Base-by-base conservation (phyloP, 352 stramenopile genomes). In the Globisporangium splendens region DNA sequence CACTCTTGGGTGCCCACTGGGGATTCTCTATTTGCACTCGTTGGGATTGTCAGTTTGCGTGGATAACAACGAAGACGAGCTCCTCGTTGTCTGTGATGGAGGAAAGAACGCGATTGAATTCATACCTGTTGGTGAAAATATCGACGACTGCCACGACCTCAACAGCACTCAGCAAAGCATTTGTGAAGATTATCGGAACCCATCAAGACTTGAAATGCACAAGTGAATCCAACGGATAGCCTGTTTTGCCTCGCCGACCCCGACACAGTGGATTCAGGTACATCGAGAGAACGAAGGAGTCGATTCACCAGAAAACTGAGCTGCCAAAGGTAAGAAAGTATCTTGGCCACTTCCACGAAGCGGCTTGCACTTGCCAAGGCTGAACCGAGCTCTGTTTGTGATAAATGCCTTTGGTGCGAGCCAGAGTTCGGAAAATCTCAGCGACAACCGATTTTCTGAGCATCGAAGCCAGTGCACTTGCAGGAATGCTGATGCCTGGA, bases 101-200 rank as follows among this genome's bases (percentile, higher is more conserved):
- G 65, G 61, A 7, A 69, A 56, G 44, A 67, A 72, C 41, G 41
- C 66, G 12, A 63, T 72, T 38, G 41, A 66, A 21, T 47, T 51
- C n/a, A 43, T 61, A 22, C 49, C 60, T 8, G 46, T 59, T 31
- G 60, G 42, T 22, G 17, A 11, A 5, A 21, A 53, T 24, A 52
- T n/a, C 8, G 50, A 43, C 14, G 44, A 44, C 12, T n/a, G n/a
- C 13, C 12, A 44, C 17, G 39, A 15, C 10, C n/a, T n/a, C 13
- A 44, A n/a, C 5, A 44, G 39, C 39, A 44, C 17, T 15, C 12
- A n/a, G 39, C 39, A 44, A 44, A 44, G 13, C 17, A 15, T 44
- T 18, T 44, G 13, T 4, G 39, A 44, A 15, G 39, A 15, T 15
- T n/a, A 44, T 44, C 17, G 39, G 13, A 15, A 3, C 12, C 39